Percentiles rank a stretch among this genome's conserved stretches.
Evolutionary conservation across 805 yeast species (phyloP).

Genomic region (Teunomyces barrocoloradensis): DNA sequence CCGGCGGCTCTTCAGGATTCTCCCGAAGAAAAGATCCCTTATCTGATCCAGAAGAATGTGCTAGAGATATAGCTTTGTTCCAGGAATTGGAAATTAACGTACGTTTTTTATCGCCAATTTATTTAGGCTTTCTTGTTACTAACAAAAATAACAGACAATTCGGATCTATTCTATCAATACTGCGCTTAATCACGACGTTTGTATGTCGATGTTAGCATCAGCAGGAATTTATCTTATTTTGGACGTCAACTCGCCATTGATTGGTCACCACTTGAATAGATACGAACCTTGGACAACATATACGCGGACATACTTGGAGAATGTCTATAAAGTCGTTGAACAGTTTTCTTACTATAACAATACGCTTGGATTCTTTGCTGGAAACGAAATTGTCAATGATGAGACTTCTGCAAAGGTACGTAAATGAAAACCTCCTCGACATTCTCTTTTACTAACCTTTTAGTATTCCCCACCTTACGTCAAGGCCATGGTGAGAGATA

Average conservation of each 20-base stretch:
- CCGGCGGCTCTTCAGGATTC: constrained; percentile 88
- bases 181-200: constrained; percentile 74
- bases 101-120: constrained; percentile 11
- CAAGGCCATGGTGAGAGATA: constrained; percentile 76
- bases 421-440: constrained; percentile 5
- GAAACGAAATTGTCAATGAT: constrained; percentile 88
- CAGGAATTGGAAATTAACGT: constrained; percentile 81
- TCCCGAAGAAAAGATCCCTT: constrained; percentile 64
- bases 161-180: constrained; percentile 88
- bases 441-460: neutral
- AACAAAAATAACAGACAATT: constrained; percentile 47
- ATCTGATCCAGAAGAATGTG: constrained; percentile 68
- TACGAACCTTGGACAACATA: constrained; percentile 94
- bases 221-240: constrained; percentile 91
- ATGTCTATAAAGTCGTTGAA: constrained; percentile 74
- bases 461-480: constrained; percentile 65
- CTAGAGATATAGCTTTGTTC: constrained; percentile 76
- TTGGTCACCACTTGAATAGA: constrained; percentile 76
- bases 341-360: constrained; percentile 83
- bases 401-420: constrained; percentile 54
- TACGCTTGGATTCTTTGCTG: constrained; percentile 88
- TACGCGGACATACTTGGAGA: constrained; percentile 64
- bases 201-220: constrained; percentile 87
- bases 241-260: constrained; percentile 87
- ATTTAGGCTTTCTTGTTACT: constrained; percentile 8